phyloP scores from a whole-genome alignment of 2,329 filamentous ascomycete genomes.

The Ilyonectria sp. region DNA sequence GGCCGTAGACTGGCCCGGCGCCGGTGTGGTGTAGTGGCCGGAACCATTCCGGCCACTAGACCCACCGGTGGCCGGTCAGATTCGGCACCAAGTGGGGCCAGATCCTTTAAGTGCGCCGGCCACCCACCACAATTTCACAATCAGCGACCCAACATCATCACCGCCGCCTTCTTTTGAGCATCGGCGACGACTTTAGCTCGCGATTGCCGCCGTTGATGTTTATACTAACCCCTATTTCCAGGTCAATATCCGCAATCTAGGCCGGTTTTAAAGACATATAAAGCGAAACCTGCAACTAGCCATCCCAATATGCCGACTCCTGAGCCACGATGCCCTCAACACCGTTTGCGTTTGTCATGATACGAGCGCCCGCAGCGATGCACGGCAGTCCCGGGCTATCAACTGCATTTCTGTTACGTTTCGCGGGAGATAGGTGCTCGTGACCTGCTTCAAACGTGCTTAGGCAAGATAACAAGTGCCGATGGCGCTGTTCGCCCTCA shows the following conservation, averaged over 20 bases:
- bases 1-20: conserved; percentile 36
- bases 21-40: conserved; percentile 51
- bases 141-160: conserved; percentile 1
- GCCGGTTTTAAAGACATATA: background rate
- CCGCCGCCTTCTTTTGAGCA: conserved; percentile 4
- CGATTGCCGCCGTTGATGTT: no score
- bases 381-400: conserved; percentile 13
- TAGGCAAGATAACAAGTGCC: conserved; percentile 35
- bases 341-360: conserved; percentile 11
- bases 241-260: background rate
- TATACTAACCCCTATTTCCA: background rate
- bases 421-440: conserved; percentile 30
- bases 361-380: conserved; percentile 24
- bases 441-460: conserved; percentile 35
- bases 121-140: conserved; percentile 18
- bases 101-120: conserved; percentile 23
- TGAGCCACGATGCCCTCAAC: conserved; percentile 22
- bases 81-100: conserved; percentile 40
- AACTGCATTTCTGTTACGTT: conserved; percentile 46
- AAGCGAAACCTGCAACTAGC: background rate
- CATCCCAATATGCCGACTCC: background rate
- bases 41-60: conserved; percentile 53
- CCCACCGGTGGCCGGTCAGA: conserved; percentile 43
- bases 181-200: background rate
- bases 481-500: conserved; percentile 39